Base-by-base conservation (phyloP, 163 green algal genomes). In the Prototheca cutis region DNA sequence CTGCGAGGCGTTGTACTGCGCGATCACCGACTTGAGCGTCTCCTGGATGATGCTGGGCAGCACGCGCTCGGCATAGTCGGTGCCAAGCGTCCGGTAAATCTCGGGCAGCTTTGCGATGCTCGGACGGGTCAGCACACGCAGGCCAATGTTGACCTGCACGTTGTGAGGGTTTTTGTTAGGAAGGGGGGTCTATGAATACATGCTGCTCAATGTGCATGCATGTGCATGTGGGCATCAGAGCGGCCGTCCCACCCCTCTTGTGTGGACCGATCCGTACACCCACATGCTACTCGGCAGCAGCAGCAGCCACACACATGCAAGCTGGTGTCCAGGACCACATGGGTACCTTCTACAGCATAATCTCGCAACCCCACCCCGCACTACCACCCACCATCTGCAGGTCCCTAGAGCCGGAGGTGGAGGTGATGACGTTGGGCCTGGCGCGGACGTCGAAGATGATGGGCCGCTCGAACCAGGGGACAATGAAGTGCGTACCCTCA, bases 11-110 rank as follows among this genome's bases (percentile, higher is more conserved):
- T 99, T 99, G 80, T 98, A 98, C 72, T 97, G 91, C 29, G 93
- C 93, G 40, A 99, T 90, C 24, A 99, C 93, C 25, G 71, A 86
- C 78, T 99, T 99, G 33, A 99, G 68, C 4, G 91, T 98, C 73
- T 99, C 93, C 80, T 96, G 89, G 53, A 98, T 96, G 71, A 99
- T 98, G 55, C 82, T 94, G 10, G 92, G 90, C 60, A 99, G 79
- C 53, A 99, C 93, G 6, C 93, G 75, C 78, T 98, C 87, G 3
- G 85, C 90, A 52, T 93, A 97, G 66, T 98, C 90, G 29, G 79
- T 94, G 2, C 92, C 91, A n/a, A 99, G 80, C 2, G 76, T 95
- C 30, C 90, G 79, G 78, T 99, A 99, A 31, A 99, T 89, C 59
- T 90, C 78, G 33, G 91, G 84, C 61, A 99, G 82, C 58, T 77